Conservation (phyloP, 371 early-diverging fungal genomes). For the Actinomortierella wolfii region DNA sequence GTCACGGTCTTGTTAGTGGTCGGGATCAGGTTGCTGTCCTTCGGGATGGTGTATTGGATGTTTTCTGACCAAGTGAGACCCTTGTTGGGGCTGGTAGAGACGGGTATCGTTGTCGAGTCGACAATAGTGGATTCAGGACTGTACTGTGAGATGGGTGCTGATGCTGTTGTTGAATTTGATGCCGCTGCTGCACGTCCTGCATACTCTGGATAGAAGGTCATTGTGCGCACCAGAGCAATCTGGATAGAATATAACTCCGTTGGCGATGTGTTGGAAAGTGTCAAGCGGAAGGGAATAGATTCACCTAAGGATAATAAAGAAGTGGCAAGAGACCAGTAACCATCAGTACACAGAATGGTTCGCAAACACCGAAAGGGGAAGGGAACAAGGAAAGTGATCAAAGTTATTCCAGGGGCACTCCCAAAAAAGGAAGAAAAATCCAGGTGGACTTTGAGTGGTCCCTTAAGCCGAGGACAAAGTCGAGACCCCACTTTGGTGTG, state of each 20-base stretch:
- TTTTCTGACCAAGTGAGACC: constrained; percentile 25
- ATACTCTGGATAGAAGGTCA: constrained; percentile 8
- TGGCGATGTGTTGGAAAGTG: constrained; percentile 15
- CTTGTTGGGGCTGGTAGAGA: constrained; percentile 18
- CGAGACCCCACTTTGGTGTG: background rate
- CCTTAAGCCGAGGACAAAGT: background rate
- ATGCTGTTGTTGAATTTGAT: background rate
- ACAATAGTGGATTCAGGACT: constrained; percentile 11
- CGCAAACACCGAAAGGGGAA: background rate
- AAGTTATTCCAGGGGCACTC: background rate
- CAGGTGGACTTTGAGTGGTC: constrained; percentile 12
- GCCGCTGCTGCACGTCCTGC: background rate
- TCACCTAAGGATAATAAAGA: constrained; percentile 13
- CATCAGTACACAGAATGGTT: background rate
- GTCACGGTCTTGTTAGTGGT: constrained; percentile 17
- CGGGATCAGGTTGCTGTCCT: constrained; percentile 12
- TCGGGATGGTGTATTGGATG: constrained; percentile 23
- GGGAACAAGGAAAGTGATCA: background rate
- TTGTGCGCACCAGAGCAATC: constrained; percentile 20
- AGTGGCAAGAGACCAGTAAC: background rate
- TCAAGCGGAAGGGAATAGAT: constrained; percentile 12
- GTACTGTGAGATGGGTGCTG: constrained; percentile 5
- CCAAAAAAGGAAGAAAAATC: constrained; percentile 17
- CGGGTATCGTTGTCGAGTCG: constrained; percentile 24
- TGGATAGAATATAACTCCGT: constrained; percentile 24